Base-by-base conservation (phyloP, 2,329 filamentous ascomycete genomes). In the Curvularia verruculosa region DNA sequence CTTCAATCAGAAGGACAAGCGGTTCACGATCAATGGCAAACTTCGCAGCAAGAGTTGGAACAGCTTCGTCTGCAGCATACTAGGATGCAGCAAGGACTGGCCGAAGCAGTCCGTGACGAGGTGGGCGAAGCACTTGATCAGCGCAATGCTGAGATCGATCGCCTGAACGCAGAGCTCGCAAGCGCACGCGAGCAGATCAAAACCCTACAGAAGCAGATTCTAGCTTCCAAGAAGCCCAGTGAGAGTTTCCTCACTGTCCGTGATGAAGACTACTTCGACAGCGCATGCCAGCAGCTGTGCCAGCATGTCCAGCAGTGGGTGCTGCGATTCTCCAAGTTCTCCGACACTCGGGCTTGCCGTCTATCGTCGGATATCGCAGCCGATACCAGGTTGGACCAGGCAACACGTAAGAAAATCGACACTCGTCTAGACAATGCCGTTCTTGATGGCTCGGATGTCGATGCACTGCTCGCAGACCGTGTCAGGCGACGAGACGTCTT, bases 241-340 rank as follows among this genome's bases (percentile, higher is more conserved):
- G 89, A 91, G 68, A 86, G 90, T 64, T 94, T 96, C 79, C 87
- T 98, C 61, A 85, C 85, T 47, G 83, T 92, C 60, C 87, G 86
- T 64, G 92, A 97, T 72, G 93, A 97, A 75, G 93, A 97, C 78
- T 93, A 97, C 81, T 98, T 99, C 73, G 92, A 97, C 71, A 87
- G 87, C 69, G 90, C 93, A 40, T 99, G 95, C 75, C 92, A 97
- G 76, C 90, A 96, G 77, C 87, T 99, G 43, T 99, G 92, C 78
- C 90, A 94, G 67, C 93, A 97, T 74, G 92, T 97, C 40, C 93
- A 97, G 76, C 92, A 96, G 79, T 99, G 95, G 95, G 92, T 99
- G 49, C 81, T 97, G 66, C 91, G 95, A 71, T 99, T 99, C 82
- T 97, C 93, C 67, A 98, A 98, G 76, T 95, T 96, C 78, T 98